phyloP scores from a whole-genome alignment of 306 rosid species.

The Trichosanthes cucumerina region DNA sequence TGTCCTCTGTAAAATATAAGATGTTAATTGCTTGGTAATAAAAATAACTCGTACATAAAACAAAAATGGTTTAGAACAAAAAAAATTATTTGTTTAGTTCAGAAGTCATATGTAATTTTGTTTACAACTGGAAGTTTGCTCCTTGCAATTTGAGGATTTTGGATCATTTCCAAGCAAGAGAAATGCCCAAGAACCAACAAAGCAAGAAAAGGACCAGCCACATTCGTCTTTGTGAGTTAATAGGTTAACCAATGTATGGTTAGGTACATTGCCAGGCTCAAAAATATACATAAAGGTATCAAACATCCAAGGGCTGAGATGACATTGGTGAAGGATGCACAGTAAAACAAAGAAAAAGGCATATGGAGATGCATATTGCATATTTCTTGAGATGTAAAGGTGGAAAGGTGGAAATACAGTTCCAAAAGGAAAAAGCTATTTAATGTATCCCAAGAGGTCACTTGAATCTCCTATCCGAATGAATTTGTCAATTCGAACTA shows the following conservation, averaged over 20 bases:
- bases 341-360: neutral
- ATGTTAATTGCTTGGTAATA: neutral
- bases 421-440: neutral
- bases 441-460: neutral
- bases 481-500: neutral
- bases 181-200: neutral
- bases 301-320: neutral
- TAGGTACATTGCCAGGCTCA: neutral
- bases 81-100: neutral
- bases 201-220: neutral
- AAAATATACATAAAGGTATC: neutral
- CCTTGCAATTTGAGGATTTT: neutral
- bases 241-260: neutral
- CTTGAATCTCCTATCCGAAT: neutral
- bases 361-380: neutral
- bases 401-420: neutral
- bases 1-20: conserved; percentile 34
- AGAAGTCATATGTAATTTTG: neutral
- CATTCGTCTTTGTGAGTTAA: neutral
- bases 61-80: neutral
- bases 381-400: neutral
- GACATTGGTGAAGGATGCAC: neutral
- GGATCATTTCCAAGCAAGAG: neutral
- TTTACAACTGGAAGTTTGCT: neutral
- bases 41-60: neutral